Conservation (phyloP, 208 protist genomes). For the Leishmania major region DNA sequence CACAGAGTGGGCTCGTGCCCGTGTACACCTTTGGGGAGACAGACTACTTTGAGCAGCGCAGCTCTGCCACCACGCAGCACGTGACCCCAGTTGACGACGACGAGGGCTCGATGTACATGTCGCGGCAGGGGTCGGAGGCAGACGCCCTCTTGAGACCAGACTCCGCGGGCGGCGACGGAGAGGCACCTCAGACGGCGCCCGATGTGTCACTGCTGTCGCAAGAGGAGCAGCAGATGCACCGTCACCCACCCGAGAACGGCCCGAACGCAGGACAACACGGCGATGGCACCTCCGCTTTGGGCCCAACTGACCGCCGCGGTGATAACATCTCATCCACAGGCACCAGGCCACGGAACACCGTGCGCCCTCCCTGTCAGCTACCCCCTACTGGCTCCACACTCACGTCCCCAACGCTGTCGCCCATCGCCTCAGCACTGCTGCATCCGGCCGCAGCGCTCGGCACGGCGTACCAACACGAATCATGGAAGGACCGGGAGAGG, state of each 20-base stretch:
- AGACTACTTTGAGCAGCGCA: conserved; percentile 50
- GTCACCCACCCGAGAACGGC: background rate
- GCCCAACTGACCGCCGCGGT: background rate
- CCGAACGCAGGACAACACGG: background rate
- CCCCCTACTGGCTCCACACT: background rate
- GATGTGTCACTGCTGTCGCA: background rate
- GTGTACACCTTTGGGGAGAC: conserved; percentile 63
- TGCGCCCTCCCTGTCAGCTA: background rate
- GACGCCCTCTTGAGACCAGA: background rate
- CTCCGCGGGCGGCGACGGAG: background rate
- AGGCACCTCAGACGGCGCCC: background rate
- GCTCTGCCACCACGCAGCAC: conserved; percentile 23
- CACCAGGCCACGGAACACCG: background rate
- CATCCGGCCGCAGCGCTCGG: background rate
- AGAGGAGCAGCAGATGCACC: background rate
- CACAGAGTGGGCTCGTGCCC: conserved; percentile 42
- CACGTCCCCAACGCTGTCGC: background rate
- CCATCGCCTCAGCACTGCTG: background rate
- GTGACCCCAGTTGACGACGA: conserved; percentile 28
- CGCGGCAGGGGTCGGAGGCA: background rate
- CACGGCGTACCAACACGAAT: background rate
- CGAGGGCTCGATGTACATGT: conserved; percentile 20
- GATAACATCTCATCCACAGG: background rate
- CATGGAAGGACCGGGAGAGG: background rate
- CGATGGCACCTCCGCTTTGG: background rate